Conservation (phyloP, 805 yeast species). For the Teunomyces panamensis region DNA sequence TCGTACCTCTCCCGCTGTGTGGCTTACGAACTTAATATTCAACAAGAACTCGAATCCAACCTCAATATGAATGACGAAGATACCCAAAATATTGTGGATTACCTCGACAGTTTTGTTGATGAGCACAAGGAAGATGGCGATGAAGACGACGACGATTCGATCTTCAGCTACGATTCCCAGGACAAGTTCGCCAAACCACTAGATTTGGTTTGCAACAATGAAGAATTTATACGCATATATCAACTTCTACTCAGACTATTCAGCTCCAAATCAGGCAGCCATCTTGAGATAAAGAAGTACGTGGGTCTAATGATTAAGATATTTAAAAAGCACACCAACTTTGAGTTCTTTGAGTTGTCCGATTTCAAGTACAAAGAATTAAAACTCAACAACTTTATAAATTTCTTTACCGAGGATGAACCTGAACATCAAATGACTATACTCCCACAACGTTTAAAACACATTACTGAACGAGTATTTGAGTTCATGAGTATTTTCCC, state of each 20-base stretch:
- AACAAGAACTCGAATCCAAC: constrained; percentile 13
- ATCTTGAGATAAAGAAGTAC: constrained; percentile 14
- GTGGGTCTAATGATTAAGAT: constrained; percentile 19
- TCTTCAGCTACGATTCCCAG: constrained; percentile 17
- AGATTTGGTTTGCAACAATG: constrained; percentile 15
- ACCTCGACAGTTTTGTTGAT: constrained; percentile 18
- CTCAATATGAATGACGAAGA: constrained; percentile 14
- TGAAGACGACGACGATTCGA: constrained; percentile 14
- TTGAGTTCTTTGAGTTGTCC: constrained; percentile 19
- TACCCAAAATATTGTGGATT: constrained; percentile 18
- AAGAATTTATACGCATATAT: constrained; percentile 18
- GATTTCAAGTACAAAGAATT: constrained; percentile 14
- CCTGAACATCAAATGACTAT: constrained; percentile 9
- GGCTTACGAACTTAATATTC: constrained; percentile 15
- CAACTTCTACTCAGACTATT: constrained; percentile 21
- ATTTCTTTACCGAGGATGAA: constrained; percentile 16
- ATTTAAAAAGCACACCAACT: constrained; percentile 17
- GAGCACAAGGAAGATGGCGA: constrained; percentile 4
- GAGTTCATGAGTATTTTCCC: constrained; percentile 17
- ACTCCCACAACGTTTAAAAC: constrained; percentile 14
- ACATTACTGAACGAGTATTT: constrained; percentile 11
- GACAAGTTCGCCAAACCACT: constrained; percentile 7
- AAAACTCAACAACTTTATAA: constrained; percentile 15
- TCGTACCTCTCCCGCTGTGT: constrained; percentile 18
- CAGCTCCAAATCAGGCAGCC: constrained; percentile 11